Conservation (phyloP, 2,329 filamentous ascomycete species). For the Venturia pyrina region DNA sequence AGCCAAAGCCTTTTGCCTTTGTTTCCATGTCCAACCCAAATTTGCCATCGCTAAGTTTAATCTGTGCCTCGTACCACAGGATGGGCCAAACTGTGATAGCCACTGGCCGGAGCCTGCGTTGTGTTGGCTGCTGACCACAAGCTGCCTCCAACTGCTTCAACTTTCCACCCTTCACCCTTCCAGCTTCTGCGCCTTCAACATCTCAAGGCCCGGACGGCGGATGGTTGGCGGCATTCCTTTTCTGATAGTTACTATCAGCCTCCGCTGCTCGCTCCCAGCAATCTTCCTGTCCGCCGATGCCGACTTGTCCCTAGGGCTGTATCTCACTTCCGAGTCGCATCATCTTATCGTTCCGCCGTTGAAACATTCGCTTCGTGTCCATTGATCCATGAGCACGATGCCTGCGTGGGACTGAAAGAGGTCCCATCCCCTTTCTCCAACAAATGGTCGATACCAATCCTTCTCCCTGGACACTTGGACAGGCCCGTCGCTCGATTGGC, state of each 20-base stretch:
- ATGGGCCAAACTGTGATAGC: too few relatives aligned
- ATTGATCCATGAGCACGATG: neutral
- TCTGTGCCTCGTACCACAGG: neutral
- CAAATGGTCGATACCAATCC: too few relatives aligned
- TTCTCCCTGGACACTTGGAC: too few relatives aligned
- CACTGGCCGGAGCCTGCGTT: too few relatives aligned
- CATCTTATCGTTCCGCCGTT: neutral
- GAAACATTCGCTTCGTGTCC: neutral
- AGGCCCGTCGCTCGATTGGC: too few relatives aligned
- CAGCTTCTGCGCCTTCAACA: too few relatives aligned
- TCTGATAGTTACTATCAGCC: neutral
- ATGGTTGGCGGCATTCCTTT: neutral
- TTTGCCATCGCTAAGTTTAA: neutral
- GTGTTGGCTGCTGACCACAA: too few relatives aligned
- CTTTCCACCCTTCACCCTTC: neutral
- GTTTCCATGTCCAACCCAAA: neutral
- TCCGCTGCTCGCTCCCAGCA: neutral
- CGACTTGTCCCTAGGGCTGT: neutral
- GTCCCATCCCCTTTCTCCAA: too few relatives aligned
- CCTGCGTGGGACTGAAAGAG: neutral
- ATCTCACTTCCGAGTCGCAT: neutral
- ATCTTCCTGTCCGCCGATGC: neutral
- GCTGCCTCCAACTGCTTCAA: too few relatives aligned
- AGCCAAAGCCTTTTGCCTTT: neutral
- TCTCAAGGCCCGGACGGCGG: neutral